phyloP scores from a whole-genome alignment of 1,284 basidiomycete genomes.

The Cryptococcus deneoformans region DNA sequence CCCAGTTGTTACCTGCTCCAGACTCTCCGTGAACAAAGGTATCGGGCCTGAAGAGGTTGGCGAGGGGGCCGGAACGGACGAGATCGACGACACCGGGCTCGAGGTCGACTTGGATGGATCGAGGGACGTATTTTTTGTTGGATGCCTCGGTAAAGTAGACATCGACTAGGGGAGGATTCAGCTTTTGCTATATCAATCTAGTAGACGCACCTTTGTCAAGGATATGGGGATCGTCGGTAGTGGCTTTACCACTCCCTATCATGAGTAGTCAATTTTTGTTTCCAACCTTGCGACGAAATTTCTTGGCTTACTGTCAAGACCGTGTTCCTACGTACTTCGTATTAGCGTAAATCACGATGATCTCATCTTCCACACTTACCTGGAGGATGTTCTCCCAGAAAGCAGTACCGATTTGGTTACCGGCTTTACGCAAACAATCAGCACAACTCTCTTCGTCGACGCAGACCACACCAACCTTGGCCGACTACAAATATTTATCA shows the following conservation, averaged over 20 bases:
- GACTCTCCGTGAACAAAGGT: conserved; percentile 75
- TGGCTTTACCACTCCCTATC: conserved; percentile 37
- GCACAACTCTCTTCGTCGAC: background rate
- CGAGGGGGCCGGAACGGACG: conserved; percentile 55
- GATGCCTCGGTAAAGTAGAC: conserved; percentile 51
- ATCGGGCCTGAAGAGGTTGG: conserved; percentile 77
- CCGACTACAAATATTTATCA: conserved; percentile 20
- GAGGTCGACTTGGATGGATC: conserved; percentile 85
- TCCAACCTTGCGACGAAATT: conserved; percentile 1
- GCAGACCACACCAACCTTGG: conserved; percentile 16
- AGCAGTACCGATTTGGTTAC: conserved; percentile 45
- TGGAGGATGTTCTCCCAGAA: conserved; percentile 49
- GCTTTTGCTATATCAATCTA: background rate
- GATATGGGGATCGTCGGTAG: conserved; percentile 39
- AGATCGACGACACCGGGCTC: conserved; percentile 85
- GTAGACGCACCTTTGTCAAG: conserved; percentile 33
- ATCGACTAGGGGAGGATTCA: conserved; percentile 23
- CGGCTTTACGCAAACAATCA: conserved; percentile 20
- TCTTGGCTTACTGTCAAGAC: conserved; percentile 34
- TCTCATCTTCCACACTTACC: conserved; percentile 16
- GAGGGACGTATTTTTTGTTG: conserved; percentile 69
- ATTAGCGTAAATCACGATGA: background rate
- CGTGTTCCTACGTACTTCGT: conserved; percentile 36
- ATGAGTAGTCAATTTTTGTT: background rate
- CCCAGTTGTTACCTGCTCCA: conserved; percentile 53